Evolutionary conservation across 345 rosid genomes (phyloP), one percentile per base, ranked within the genome.

Genomic region (Euphorbia pulcherrima): DNA sequence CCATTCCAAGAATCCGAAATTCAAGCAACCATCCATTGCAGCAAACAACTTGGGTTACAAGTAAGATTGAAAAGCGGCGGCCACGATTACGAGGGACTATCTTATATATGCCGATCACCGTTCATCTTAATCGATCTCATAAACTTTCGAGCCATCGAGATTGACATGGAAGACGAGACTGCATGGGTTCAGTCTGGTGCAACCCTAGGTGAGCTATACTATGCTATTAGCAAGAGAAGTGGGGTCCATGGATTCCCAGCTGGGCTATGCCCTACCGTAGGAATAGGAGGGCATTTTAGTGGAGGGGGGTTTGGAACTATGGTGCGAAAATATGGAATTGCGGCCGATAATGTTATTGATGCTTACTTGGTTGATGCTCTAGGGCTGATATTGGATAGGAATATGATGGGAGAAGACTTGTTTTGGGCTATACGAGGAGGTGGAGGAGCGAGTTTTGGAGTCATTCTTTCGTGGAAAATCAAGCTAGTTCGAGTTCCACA

Each of bases 381-480:
- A 28, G 76, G 76, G 1, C 60, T 47, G 23, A 52, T 73, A 41
- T 48, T 67, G 20, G 72, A 73, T 7, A 60, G 76, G 56, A 30
- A 14, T 27, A 47, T 13, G 14, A 73, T 67, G 76, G 76, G 72
- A 52, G 76, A 73, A 46, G 76, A 67, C 58, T n/a, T 73, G 39
- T 67, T 73, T 52, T 73, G 72, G 72, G 72, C 72, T 40, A 73
- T 73, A n/a, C 51, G 72, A 60, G 76, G 76, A 60, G 72, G 76
- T 29, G 76, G 77, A 5, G 77, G 77, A 60, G 77, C 77, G 27
- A 67, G 72, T 60, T 73, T 67, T 40, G 77, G 77, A 20, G 29
- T 67, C 48, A 30, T 73, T 21, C 40, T 60, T 20, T 67, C 72
- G 4, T 67, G 72, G 72, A 67, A 67, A 40, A 73, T 73, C 62